Evolutionary conservation across 805 yeast genomes (phyloP).

Genomic region (Suhomyces kilbournensis): DNA sequence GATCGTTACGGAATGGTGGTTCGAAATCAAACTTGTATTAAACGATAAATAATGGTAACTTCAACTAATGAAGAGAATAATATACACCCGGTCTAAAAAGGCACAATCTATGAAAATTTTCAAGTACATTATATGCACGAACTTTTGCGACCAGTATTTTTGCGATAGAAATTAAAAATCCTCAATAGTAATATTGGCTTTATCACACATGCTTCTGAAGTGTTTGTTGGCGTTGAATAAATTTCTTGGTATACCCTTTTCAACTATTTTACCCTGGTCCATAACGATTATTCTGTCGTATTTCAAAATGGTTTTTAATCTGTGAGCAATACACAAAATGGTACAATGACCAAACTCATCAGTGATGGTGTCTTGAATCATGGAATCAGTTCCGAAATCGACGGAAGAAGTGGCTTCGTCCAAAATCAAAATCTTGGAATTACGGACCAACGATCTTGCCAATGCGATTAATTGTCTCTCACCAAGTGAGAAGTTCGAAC

Average conservation of each 20-base stretch:
- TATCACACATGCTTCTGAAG: slow-evolving; percentile 37
- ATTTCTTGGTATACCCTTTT: slow-evolving; percentile 33
- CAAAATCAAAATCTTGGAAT: slow-evolving; percentile 33
- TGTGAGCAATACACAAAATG: slow-evolving; percentile 38
- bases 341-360: slow-evolving; percentile 33
- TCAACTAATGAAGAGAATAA: not conserved
- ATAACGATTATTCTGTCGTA: slow-evolving; percentile 35
- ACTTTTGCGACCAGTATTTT: not conserved
- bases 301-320: slow-evolving; percentile 35
- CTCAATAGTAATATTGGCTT: slow-evolving; percentile 28
- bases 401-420: slow-evolving; percentile 42
- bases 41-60: not conserved
- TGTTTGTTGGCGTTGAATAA: slow-evolving; percentile 28
- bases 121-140: not conserved
- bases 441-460: slow-evolving; percentile 37
- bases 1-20: no score
- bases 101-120: not conserved
- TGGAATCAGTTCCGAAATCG: slow-evolving; percentile 37
- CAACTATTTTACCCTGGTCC: slow-evolving; percentile 33
- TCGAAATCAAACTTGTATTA: not conserved
- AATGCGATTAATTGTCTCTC: slow-evolving; percentile 38
- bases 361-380: slow-evolving; percentile 32
- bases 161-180: slow-evolving; percentile 19
- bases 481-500: slow-evolving; percentile 37
- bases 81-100: not conserved